Conservation (phyloP, 768 basidiomycete species). For the Phaffia tasmanica region DNA sequence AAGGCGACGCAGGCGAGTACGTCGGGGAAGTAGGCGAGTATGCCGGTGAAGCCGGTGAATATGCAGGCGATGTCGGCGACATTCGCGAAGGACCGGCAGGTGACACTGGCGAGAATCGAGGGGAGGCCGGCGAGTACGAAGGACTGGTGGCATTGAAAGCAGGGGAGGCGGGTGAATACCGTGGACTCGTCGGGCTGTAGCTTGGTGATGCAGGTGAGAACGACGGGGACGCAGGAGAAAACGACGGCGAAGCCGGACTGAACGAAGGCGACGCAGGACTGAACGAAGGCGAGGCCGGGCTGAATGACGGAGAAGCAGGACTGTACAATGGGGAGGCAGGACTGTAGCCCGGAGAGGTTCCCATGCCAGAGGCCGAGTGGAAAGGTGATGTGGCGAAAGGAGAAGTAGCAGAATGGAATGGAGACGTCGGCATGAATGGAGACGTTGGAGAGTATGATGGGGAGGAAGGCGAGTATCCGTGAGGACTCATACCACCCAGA, state of each 20-base stretch:
- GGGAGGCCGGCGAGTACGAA: not conserved
- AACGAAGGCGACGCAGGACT: conserved; percentile 78
- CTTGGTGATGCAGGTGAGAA: conserved; percentile 26
- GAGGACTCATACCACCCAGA: conserved; percentile 51
- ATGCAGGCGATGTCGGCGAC: conserved; percentile 37
- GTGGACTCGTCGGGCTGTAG: conserved; percentile 13
- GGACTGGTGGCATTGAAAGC: conserved; percentile 39
- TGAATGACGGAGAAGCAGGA: conserved; percentile 30
- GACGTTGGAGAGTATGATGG: conserved; percentile 43
- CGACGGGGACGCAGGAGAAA: conserved; percentile 17
- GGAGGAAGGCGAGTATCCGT: conserved; percentile 27
- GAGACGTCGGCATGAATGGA: conserved; percentile 78
- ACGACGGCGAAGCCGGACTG: conserved; percentile 38
- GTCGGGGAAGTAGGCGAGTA: conserved; percentile 18
- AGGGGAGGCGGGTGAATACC: not conserved
- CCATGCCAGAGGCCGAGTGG: conserved; percentile 53
- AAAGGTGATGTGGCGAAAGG: conserved; percentile 87
- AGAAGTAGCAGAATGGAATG: conserved; percentile 57
- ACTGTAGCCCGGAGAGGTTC: conserved; percentile 34
- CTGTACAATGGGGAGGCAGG: conserved; percentile 35
- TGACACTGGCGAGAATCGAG: conserved; percentile 33
- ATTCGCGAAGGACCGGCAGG: conserved; percentile 29
- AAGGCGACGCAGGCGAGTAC: conserved; percentile 39
- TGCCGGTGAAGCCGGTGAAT: conserved; percentile 63
- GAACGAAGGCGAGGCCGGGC: conserved; percentile 66